A percentile compares a stretch with the other conserved stretches of the same genome.
Conservation (phyloP, 2,329 filamentous ascomycete species). For the Colletotrichum sp. region DNA sequence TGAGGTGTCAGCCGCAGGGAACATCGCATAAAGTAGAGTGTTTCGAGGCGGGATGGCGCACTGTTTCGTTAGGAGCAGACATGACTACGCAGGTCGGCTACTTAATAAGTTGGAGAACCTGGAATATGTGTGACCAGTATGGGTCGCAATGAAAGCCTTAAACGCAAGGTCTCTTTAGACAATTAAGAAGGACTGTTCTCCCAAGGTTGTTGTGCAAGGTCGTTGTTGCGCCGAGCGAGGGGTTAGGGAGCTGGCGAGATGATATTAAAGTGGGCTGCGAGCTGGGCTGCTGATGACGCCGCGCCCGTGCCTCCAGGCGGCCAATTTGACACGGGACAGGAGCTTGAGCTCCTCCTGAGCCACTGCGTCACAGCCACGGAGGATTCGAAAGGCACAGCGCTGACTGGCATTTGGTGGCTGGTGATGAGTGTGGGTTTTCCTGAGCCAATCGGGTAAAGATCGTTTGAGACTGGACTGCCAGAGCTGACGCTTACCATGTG, state of each 20-base stretch:
- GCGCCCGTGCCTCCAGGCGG: constrained; percentile 14
- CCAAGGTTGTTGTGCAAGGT: constrained; percentile 17
- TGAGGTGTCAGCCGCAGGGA: constrained; percentile 16
- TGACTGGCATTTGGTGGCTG: not conserved
- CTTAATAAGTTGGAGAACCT: not conserved
- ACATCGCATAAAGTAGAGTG: constrained; percentile 21
- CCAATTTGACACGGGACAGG: not conserved
- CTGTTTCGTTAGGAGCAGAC: constrained; percentile 48
- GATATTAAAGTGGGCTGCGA: constrained; percentile 22
- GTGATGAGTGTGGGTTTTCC: not conserved
- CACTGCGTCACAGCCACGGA: not conserved
- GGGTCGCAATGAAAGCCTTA: not conserved
- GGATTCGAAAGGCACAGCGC: not conserved
- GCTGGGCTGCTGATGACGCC: constrained; percentile 22
- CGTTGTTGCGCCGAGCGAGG: constrained; percentile 15
- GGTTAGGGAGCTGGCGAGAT: constrained; percentile 21
- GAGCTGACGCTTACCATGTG: not conserved
- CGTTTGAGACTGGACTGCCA: not conserved
- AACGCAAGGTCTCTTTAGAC: not conserved
- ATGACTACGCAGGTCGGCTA: constrained; percentile 33
- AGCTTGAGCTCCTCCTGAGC: constrained; percentile 15
- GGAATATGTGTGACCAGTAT: not conserved
- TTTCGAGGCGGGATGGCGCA: constrained; percentile 36
- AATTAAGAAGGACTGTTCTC: not conserved
- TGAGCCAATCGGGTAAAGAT: not conserved